Base-by-base conservation (phyloP, 129 eudicot species). In the Oenanthe sinensis region DNA sequence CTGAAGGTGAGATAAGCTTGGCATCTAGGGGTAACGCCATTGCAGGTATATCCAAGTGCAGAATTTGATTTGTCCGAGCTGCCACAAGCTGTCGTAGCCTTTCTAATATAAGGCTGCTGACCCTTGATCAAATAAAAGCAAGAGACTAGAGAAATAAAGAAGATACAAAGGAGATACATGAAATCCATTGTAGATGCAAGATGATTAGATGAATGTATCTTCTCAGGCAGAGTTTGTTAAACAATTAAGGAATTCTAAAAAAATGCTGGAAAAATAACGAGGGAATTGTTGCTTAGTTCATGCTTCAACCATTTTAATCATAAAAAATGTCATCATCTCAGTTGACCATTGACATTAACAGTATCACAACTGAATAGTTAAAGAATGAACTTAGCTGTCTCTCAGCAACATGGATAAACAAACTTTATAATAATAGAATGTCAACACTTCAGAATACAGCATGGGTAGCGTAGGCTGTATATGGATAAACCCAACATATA, bases 101-200 rank as follows among this genome's bases (percentile, higher is more conserved):
- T 81, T 45, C 85, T 47, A 72, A 86, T 85, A 50, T 94, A 94
- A 54, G 96, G 93, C 79, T 94, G 98, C 74, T 94, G 98, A 76
- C 93, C 86, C 45, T 80, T 62, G n/a, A 89, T 79, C 52, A 76
- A n/a, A 28, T 81, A 75, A 40, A 71, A 79, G 74, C 14, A 80
- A 75, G 63, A 85, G 12, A 88, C 46, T 5, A 87, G 71, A 60
- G 76, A 71, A 79, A 86, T 50, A 60, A n/a, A 73, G 37, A 80
- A 63, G 49, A 80, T 39, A 47, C 50, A 78, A 82, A 80, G 49
- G 47, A 81, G 74, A 52, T 43, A 78, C 16, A 24, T 45, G 70
- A n/a, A 49, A 77, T 80, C 54, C 79, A 55, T 68, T n/a, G 49
- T 50, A 47, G 46, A 22, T 33, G 36, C 36, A 33, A 33, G 36